Base-by-base conservation (phyloP, 2,329 filamentous ascomycete genomes). In the Capronia coronata region DNA sequence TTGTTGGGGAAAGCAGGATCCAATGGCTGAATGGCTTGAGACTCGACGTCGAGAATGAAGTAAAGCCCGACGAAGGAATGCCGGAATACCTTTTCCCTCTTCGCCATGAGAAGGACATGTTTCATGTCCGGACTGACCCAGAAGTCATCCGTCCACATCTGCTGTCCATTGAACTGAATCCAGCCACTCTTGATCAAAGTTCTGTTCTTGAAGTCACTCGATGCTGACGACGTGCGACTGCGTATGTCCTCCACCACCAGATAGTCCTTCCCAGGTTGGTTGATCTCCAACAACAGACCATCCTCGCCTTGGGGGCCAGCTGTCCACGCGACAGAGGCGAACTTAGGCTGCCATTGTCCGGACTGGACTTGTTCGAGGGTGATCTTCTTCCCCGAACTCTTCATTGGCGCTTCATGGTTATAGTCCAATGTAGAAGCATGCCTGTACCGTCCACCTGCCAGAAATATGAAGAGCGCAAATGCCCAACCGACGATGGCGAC, bases 41-140 rank as follows among this genome's bases (percentile, higher is more conserved):
- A 83, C 25, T 79, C 80, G 21, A 98, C 93, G 64, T 98, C 86
- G 58, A 96, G 86, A 52, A 98, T 82, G 81, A 86, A 98, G 71
- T 96, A 98, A 21, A 78, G 74, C 0, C 84, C 91, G 8, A 83
- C 89, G 62, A 80, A 90, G 0, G 91, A 97, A 67, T 97, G 86
- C 58, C 93, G 82, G 85, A 89, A 98, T 61, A 93, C 89, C 61
- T 79, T 80, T 66, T 86, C 70, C 18, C 73, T 65, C 45, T 88
- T 74, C 7, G 88, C 87, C 43, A 82, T 77, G n/a, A 96, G 71
- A 44, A 98, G 76, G 2, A 98, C 88, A 65, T 87, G 91, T 62
- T 83, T 87, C 66, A 95, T 75, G 65, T 97, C 80, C 22, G 82
- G 80, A 63, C 88, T 96, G 2, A 93, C 88, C 74, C 79, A 83